Evolutionary conservation across 2,329 filamentous ascomycete genomes (phyloP).

Genomic region (Zymoseptoria tritici): DNA sequence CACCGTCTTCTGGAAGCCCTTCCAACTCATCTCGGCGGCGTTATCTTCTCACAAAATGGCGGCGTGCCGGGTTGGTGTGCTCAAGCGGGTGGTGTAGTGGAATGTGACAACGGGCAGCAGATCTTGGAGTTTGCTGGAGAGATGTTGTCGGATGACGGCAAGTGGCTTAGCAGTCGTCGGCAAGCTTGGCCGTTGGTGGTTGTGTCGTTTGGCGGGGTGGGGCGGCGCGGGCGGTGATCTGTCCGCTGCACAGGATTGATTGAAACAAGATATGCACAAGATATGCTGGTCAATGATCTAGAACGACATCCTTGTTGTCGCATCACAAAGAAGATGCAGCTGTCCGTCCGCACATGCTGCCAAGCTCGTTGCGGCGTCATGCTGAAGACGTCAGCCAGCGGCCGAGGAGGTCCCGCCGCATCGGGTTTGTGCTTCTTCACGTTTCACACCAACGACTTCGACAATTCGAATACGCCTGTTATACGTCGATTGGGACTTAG

Average conservation of each 20-base stretch:
- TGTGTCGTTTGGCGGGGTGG: neutral
- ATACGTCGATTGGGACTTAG: too few relatives aligned
- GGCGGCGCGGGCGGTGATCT: neutral
- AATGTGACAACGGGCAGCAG: slow-evolving; percentile 3
- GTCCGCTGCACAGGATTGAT: neutral
- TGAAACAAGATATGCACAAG: neutral
- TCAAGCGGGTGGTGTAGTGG: neutral
- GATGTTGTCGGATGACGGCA: neutral
- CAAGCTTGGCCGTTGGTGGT: neutral
- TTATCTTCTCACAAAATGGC: neutral
- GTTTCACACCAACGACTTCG: too few relatives aligned
- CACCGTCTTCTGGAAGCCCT: slow-evolving; percentile 87
- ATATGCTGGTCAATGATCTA: neutral
- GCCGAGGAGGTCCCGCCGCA: too few relatives aligned
- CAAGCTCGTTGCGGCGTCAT: neutral
- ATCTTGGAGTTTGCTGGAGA: neutral
- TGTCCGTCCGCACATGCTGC: neutral
- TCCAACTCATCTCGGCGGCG: slow-evolving; percentile 73
- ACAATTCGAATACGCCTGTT: too few relatives aligned
- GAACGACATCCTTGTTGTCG: neutral
- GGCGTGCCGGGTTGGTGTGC: neutral
- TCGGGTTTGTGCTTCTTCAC: too few relatives aligned
- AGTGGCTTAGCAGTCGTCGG: neutral
- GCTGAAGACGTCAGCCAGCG: neutral
- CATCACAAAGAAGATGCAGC: neutral